Base-by-base conservation (phyloP, 1,284 basidiomycete species). In the Tilletiaria anomala region DNA sequence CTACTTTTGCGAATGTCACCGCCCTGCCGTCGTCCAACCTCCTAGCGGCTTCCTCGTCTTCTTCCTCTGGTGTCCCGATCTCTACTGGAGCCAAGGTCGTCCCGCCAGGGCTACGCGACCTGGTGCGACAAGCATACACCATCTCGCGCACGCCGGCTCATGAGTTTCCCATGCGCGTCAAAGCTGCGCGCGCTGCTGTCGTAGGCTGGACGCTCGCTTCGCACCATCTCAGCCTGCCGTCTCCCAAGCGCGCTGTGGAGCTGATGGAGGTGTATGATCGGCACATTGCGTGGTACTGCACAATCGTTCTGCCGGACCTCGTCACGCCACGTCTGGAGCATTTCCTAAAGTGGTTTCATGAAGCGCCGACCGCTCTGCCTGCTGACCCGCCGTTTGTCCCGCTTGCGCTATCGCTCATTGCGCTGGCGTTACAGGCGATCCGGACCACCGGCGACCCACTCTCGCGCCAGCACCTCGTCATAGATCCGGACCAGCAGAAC, bases 291-390 rank as follows among this genome's bases (percentile, higher is more conserved):
- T n/a, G n/a, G n/a, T n/a, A n/a, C n/a, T 15, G 15, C 20, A 29
- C 23, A 6, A 52, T 58, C 20, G 50, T 55, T 37, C 48, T 61
- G 4, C 21, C 22, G 1, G n/a, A n/a, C n/a, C n/a, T 18, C 44
- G 53, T 57, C 48, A 47, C 50, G 26, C 44, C 56, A 6, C 48
- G 58, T 24, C 51, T 61, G 26, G 46, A 51, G 41, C 48, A 45
- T 39, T 57, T 57, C 44, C 45, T 56, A 2, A 41, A 47, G 32
- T 61, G 58, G 58, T 61, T 53, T 51, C 56, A 61, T 17, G 50
- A 45, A 34, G 51, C 54, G 22, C 54, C 51, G n/a, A 49, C 47
- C 34, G 54, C 49, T 19, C 49, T 60, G 44, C 58, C 56, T 19
- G 46, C 54, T n/a, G 58, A 60, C 29, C 51, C 58, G 31, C 51